Percentiles rank a stretch among this genome's conserved stretches.
Conservation (phyloP, 2,329 filamentous ascomycete genomes). For the Xenosphaeropsis pyriputrescens region DNA sequence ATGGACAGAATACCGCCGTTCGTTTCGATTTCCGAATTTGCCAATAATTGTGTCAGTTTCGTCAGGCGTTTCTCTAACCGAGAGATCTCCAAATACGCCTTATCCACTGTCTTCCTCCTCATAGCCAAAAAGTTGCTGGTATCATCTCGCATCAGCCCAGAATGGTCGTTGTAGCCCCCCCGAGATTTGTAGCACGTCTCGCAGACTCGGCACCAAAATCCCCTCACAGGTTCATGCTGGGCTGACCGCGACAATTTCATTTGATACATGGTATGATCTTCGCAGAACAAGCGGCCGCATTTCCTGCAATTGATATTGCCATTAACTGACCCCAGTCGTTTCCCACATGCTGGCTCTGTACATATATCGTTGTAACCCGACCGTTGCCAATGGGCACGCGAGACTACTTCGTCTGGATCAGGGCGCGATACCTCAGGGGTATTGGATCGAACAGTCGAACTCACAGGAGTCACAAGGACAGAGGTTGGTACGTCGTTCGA, state of each 20-base stretch:
- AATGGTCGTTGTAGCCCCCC: slow-evolving; percentile 87
- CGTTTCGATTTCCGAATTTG: slow-evolving; percentile 57
- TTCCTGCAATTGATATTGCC: slow-evolving; percentile 87
- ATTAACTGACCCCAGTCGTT: slow-evolving; percentile 62
- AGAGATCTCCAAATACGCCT: slow-evolving; percentile 75
- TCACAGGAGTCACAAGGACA: slow-evolving; percentile 13
- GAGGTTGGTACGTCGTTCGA: slow-evolving; percentile 44
- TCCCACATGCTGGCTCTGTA: slow-evolving; percentile 75
- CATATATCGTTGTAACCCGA: slow-evolving; percentile 62
- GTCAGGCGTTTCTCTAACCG: slow-evolving; percentile 84
- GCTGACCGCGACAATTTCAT: slow-evolving; percentile 92
- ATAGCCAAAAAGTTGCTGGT: slow-evolving; percentile 54
- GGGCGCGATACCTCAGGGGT: slow-evolving; percentile 15
- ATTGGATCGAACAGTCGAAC: slow-evolving; percentile 19
- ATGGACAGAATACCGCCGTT: slow-evolving; percentile 36
- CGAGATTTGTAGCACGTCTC: slow-evolving; percentile 99
- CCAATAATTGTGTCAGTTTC: slow-evolving; percentile 73
- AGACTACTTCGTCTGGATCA: slow-evolving; percentile 85
- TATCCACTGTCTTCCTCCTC: slow-evolving; percentile 68
- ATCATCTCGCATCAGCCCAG: slow-evolving; percentile 56
- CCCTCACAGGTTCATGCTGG: slow-evolving; percentile 75
- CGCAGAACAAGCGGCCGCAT: slow-evolving; percentile 87
- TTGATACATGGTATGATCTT: slow-evolving; percentile 98
- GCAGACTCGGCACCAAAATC: slow-evolving; percentile 88
- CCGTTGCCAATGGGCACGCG: slow-evolving; percentile 77